A percentile compares a stretch with the other conserved stretches of the same genome.
phyloP scores from a whole-genome alignment of 2,329 filamentous ascomycete species.

The Zymoseptoria brevis region DNA sequence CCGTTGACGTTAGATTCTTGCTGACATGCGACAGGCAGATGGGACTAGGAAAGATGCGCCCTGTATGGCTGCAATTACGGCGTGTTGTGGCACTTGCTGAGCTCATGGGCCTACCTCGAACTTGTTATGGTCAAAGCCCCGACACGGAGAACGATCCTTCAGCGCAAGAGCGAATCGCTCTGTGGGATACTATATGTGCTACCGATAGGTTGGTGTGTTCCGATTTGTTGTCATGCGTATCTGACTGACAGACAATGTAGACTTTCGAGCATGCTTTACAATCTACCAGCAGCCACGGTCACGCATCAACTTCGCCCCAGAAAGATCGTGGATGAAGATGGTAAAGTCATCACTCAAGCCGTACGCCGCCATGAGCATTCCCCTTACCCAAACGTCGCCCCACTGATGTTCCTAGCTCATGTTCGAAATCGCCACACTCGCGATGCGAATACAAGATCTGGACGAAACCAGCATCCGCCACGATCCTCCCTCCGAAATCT shows the following conservation, averaged over 20 bases:
- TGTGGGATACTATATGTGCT: constrained; percentile 8
- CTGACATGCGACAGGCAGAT: constrained; percentile 21
- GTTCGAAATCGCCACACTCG: constrained; percentile 21
- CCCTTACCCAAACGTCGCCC: too few relatives aligned
- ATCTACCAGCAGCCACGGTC: constrained; percentile 30
- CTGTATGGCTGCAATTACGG: constrained; percentile 32
- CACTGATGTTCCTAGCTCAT: constrained; percentile 9
- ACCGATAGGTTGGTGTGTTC: constrained; percentile 8
- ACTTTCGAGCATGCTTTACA: constrained; percentile 29
- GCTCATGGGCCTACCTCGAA: constrained; percentile 31
- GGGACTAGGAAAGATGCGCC: constrained; percentile 29
- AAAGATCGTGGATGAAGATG: constrained; percentile 14
- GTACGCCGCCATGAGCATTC: not conserved
- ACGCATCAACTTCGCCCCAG: constrained; percentile 14
- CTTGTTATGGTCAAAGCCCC: constrained; percentile 4
- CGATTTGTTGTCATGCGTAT: constrained; percentile 4
- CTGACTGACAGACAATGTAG: constrained; percentile 25
- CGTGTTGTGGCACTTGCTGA: constrained; percentile 33
- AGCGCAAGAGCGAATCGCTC: not conserved
- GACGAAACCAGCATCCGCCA: constrained; percentile 17
- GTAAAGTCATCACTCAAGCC: constrained; percentile 16
- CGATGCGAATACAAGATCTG: constrained; percentile 21
- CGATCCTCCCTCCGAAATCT: constrained; percentile 14
- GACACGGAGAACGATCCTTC: constrained; percentile 7
- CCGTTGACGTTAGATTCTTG: not conserved